A percentile compares a stretch with the other conserved stretches of the same genome.
phyloP scores from a whole-genome alignment of 192 early-diverging fungal species.

The Coemansia sp. region DNA sequence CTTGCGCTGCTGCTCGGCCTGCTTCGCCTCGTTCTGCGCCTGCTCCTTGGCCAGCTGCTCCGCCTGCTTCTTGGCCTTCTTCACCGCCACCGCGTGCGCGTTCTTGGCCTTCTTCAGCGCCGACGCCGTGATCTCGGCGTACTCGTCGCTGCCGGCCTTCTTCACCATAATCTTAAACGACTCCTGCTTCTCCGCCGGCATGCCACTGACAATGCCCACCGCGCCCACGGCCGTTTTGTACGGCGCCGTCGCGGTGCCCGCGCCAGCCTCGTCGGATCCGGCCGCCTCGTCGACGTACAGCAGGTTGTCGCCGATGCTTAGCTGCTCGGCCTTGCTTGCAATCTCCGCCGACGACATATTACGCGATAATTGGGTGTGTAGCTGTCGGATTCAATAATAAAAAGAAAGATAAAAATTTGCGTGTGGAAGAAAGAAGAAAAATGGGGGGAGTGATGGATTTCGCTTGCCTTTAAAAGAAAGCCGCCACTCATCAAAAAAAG shows the following conservation, averaged over 20 bases:
- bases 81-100: constrained; percentile 57
- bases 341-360: constrained; percentile 35
- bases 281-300: constrained; percentile 71
- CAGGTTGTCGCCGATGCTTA: constrained; percentile 28
- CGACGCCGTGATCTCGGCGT: constrained; percentile 73
- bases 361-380: no score
- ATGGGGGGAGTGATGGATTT: neutral
- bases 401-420: neutral
- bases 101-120: constrained; percentile 91
- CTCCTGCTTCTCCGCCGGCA: constrained; percentile 38
- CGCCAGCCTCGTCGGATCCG: constrained; percentile 77
- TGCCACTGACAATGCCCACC: constrained; percentile 55
- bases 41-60: constrained; percentile 67
- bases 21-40: constrained; percentile 50
- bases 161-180: constrained; percentile 60
- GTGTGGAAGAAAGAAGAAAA: no score
- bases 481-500: neutral
- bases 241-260: constrained; percentile 69
- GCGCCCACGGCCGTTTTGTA: constrained; percentile 75
- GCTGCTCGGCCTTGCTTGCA: constrained; percentile 17
- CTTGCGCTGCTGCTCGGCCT: constrained; percentile 69
- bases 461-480: neutral
- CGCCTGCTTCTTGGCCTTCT: constrained; percentile 78
- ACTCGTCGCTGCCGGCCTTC: constrained; percentile 71
- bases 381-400: neutral